Base-by-base conservation (phyloP, 1,284 basidiomycete species). In the Trichosporon ovoides region DNA sequence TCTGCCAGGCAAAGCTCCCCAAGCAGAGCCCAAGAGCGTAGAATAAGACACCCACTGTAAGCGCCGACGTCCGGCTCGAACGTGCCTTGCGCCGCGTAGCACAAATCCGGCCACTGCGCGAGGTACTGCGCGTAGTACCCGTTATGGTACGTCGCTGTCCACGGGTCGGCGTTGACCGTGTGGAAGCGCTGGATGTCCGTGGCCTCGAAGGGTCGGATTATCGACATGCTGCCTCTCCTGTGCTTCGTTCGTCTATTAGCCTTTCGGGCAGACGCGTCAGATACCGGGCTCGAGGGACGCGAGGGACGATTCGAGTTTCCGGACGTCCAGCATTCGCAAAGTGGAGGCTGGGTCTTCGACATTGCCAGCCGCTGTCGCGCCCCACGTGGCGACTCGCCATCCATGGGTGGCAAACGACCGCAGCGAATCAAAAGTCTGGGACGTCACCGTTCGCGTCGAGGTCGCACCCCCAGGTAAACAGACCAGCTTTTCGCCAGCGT, bases 81-180 rank as follows among this genome's bases (percentile, higher is more conserved):
- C 2, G 71, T 64, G 28, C 66, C 66, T 46, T 60, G 54, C 4
- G 66, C 65, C 5, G 70, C 56, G 6, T 72, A 57, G 56, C 74
- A 76, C 40, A 71, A 68, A 20, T 72, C 68, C 6, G 75, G 75
- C 73, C 73, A 76, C 61, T 69, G 68, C 6, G 72, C 72, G 18
- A 68, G 60, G 43, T 76, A 76, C n/a, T 57, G 67, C 11, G 70
- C 61, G 52, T 76, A 76, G 61, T 76, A 76, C 22, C 71, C 72
- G 46, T 62, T 72, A 54, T 71, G 68, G 61, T 76, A 76, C 68
- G 80, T 81, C 43, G 80, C 80, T n/a, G 80, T 81, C 80, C 80
- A 81, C 22, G 78, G 68, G 63, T 81, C 80, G 31, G 78, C 71
- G 60, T 81, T 81, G 64, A 81, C 77, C 34, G 70, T 71, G 68